Evolutionary conservation across 2,329 filamentous ascomycete genomes (phyloP).

Genomic region (Cyphellophora attinorum): DNA sequence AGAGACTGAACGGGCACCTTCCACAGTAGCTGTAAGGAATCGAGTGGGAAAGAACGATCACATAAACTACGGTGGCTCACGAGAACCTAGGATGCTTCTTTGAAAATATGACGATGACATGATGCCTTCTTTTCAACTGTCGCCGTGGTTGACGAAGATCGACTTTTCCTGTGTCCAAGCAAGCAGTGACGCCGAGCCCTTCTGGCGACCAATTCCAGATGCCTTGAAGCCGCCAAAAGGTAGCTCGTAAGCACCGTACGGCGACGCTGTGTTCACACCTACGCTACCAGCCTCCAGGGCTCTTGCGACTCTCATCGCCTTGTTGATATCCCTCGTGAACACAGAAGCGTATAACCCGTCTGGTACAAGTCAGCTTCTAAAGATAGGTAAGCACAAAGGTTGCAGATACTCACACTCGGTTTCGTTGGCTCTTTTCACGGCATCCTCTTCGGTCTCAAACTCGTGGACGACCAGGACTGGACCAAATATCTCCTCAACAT

Average conservation of each 20-base stretch:
- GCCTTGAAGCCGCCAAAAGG: constrained; percentile 57
- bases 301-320: constrained; percentile 45
- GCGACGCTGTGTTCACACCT: constrained; percentile 55
- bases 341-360: constrained; percentile 45
- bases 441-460: constrained; percentile 53
- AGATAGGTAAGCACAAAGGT: not conserved
- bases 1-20: too few species aligned
- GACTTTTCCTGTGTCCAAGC: constrained; percentile 48
- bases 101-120: constrained; percentile 22
- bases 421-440: constrained; percentile 48
- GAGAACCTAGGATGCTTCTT: too few species aligned
- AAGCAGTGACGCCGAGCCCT: constrained; percentile 44
- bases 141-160: constrained; percentile 35
- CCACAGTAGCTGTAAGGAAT: too few species aligned
- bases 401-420: constrained; percentile 28
- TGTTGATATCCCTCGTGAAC: constrained; percentile 55
- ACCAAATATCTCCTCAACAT: constrained; percentile 54
- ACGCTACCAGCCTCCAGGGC: constrained; percentile 60
- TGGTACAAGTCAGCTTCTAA: too few species aligned
- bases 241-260: constrained; percentile 35
- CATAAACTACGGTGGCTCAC: too few species aligned
- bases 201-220: constrained; percentile 51
- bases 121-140: too few species aligned
- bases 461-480: constrained; percentile 50
- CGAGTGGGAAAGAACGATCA: too few species aligned